Percentiles rank a stretch among this genome's conserved stretches.
phyloP scores from a whole-genome alignment of 2,329 filamentous ascomycete genomes.

The Diaporthe destruens region DNA sequence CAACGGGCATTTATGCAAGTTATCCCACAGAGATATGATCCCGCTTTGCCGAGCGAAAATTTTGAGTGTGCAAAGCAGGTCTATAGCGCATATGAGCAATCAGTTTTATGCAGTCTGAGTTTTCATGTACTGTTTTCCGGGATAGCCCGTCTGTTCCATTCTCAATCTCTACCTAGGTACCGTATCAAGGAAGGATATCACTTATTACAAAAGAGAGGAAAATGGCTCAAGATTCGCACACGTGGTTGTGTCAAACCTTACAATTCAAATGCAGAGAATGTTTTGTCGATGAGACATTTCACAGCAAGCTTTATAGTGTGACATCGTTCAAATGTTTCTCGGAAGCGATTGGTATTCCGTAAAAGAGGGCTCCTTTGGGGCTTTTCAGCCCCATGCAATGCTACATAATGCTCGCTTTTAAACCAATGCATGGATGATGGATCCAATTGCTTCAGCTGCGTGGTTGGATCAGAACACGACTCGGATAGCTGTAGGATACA shows the following conservation, averaged over 20 bases:
- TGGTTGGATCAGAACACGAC: not conserved
- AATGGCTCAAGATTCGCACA: too few species aligned
- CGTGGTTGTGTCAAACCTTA: not conserved
- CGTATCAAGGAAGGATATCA: too few species aligned
- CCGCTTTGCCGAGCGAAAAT: slow-evolving; percentile 22
- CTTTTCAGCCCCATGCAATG: slow-evolving; percentile 5
- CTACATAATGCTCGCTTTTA: slow-evolving; percentile 3
- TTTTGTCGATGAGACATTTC: not conserved
- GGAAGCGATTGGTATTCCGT: not conserved
- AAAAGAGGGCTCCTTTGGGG: not conserved
- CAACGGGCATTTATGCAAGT: not conserved
- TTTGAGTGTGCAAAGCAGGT: not conserved
- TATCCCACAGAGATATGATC: not conserved
- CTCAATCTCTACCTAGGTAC: not conserved
- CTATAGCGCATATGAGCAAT: not conserved
- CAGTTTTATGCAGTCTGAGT: not conserved
- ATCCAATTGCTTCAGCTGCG: not conserved
- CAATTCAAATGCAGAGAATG: not conserved
- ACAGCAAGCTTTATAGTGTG: not conserved
- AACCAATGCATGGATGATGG: not conserved
- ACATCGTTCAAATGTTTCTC: not conserved
- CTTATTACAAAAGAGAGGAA: not conserved
- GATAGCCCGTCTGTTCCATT: not conserved
- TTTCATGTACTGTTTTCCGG: not conserved
- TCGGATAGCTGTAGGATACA: not conserved